A percentile compares a stretch with the other conserved stretches of the same genome.
These are phyloP conservation scores for Colletotrichum camelliae DNA, from an alignment of 2,329 filamentous ascomycete genomes.

Conservation along the genomic window DNA sequence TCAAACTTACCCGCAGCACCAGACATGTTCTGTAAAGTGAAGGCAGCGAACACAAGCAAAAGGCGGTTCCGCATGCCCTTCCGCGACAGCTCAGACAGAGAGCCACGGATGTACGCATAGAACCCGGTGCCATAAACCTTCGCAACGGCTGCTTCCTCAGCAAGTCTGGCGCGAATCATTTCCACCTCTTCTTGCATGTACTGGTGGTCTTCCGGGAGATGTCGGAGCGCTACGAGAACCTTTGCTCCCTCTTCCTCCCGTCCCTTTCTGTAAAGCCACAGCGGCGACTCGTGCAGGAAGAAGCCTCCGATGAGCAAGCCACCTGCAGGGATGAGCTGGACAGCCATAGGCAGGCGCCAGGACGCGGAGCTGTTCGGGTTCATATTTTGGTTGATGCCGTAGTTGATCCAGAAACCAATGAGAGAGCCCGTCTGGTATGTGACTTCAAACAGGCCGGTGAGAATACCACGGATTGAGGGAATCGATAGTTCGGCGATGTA, in stretches of 20 bases:
- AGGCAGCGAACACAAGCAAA: conserved; percentile 40
- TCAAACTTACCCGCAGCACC: conserved; percentile 38
- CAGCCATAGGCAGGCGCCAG: conserved; percentile 56
- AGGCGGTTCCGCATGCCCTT: conserved; percentile 48
- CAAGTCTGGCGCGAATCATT: conserved; percentile 44
- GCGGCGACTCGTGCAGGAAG: conserved; percentile 35
- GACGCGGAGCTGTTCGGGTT: conserved; percentile 33
- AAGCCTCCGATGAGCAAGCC: conserved; percentile 49
- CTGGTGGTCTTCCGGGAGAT: conserved; percentile 44
- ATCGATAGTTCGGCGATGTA: conserved; percentile 69
- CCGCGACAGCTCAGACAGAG: conserved; percentile 36
- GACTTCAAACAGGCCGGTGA: conserved; percentile 59
- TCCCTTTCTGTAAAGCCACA: conserved; percentile 27
- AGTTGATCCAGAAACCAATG: conserved; percentile 59
- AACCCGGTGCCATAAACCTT: conserved; percentile 35
- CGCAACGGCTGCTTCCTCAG: conserved; percentile 38
- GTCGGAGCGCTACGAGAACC: conserved; percentile 47
- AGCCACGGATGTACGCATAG: conserved; percentile 39
- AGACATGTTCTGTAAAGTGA: conserved; percentile 45
- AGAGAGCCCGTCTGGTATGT: conserved; percentile 58
- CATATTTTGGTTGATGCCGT: conserved; percentile 47
- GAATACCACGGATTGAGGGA: conserved; percentile 61
- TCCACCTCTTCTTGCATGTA: conserved; percentile 54
- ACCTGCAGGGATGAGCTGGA: conserved; percentile 49
- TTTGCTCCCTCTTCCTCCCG: conserved; percentile 29